Conservation (phyloP, 2,329 filamentous ascomycete species). For the Gnomoniopsis sp. region DNA sequence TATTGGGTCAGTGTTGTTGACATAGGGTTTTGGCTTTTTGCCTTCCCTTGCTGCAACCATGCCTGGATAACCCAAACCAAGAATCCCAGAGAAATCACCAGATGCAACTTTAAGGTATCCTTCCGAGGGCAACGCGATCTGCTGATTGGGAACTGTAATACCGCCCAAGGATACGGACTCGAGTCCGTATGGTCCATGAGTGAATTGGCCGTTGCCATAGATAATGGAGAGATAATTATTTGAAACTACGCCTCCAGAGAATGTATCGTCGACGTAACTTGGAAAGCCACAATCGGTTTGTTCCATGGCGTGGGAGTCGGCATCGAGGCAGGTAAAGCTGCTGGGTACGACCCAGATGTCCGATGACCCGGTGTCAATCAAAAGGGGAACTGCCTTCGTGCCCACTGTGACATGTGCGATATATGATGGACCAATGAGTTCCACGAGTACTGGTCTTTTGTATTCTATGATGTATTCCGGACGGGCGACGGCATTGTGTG, state of each 20-base stretch:
- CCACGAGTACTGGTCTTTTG: background rate
- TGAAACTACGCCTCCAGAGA: background rate
- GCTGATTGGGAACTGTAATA: slow-evolving; percentile 3
- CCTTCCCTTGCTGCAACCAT: slow-evolving; percentile 12
- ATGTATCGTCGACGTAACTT: background rate
- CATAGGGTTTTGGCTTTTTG: background rate
- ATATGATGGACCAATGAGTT: slow-evolving; percentile 18
- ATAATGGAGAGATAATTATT: slow-evolving; percentile 12
- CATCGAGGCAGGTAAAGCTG: slow-evolving; percentile 10
- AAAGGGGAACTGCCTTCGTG: slow-evolving; percentile 23
- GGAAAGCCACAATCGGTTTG: slow-evolving; percentile 2
- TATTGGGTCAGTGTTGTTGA: background rate
- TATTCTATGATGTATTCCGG: background rate
- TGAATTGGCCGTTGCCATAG: slow-evolving; percentile 10
- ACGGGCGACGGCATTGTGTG: too few relatives aligned
- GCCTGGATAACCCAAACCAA: slow-evolving; percentile 12
- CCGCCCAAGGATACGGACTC: slow-evolving; percentile 8
- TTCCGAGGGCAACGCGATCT: slow-evolving; percentile 8
- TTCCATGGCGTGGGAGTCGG: background rate
- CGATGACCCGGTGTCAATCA: slow-evolving; percentile 27
- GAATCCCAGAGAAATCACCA: slow-evolving; percentile 10
- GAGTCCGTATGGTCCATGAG: slow-evolving; percentile 8
- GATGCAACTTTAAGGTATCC: slow-evolving; percentile 2
- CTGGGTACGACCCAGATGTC: slow-evolving; percentile 12
- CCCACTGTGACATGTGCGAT: slow-evolving; percentile 26